Evolutionary conservation across 2,329 filamentous ascomycete genomes (phyloP).

Genomic region (Ilyonectria destructans): DNA sequence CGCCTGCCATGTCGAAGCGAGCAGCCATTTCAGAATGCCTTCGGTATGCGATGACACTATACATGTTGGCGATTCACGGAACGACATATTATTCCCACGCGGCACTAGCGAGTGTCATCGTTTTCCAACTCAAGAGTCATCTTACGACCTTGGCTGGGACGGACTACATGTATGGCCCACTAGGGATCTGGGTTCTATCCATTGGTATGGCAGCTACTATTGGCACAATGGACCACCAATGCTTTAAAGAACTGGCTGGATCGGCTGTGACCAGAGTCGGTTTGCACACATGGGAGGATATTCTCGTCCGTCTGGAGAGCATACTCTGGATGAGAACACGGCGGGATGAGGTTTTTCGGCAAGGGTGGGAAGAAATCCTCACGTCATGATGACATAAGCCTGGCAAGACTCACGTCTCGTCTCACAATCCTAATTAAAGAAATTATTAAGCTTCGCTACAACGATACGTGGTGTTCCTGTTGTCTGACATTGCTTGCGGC

Average conservation of each 20-base stretch:
- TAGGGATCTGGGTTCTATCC: slow-evolving; percentile 61
- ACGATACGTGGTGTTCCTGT: too few species aligned
- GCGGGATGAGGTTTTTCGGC: slow-evolving; percentile 31
- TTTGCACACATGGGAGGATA: slow-evolving; percentile 37
- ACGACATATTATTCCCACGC: slow-evolving; percentile 71
- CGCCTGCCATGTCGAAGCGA: slow-evolving; percentile 11
- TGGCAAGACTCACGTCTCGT: not conserved
- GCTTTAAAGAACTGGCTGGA: slow-evolving; percentile 50
- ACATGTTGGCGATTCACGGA: slow-evolving; percentile 69
- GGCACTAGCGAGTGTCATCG: slow-evolving; percentile 55
- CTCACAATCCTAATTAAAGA: slow-evolving; percentile 5
- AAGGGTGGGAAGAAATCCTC: slow-evolving; percentile 38
- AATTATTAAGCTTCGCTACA: not conserved
- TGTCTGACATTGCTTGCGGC: slow-evolving; percentile 13
- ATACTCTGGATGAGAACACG: slow-evolving; percentile 42
- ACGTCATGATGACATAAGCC: not conserved
- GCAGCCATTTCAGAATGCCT: slow-evolving; percentile 59
- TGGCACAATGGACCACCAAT: slow-evolving; percentile 48
- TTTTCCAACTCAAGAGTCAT: slow-evolving; percentile 52
- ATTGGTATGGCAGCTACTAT: slow-evolving; percentile 58
- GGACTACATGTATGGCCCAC: slow-evolving; percentile 35
- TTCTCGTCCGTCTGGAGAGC: slow-evolving; percentile 31
- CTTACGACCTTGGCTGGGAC: slow-evolving; percentile 45
- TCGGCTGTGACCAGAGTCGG: slow-evolving; percentile 22
- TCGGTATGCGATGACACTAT: slow-evolving; percentile 64